A percentile compares a stretch with the other conserved stretches of the same genome.
phyloP scores from a whole-genome alignment of 1,284 basidiomycete species.

The Melampsora medusae region DNA sequence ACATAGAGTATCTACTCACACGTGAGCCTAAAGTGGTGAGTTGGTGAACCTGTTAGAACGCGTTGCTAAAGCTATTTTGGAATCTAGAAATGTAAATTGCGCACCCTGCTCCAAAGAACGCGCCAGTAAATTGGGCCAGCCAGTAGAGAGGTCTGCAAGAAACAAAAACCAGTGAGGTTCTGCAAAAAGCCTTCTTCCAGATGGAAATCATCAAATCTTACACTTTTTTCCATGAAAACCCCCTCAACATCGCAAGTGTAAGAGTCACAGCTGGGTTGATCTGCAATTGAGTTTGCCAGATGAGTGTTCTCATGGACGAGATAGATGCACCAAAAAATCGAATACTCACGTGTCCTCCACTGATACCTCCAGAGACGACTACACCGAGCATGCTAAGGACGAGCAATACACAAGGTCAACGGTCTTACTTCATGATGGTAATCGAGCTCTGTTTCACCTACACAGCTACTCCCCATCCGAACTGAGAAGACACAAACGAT shows the following conservation, averaged over 20 bases:
- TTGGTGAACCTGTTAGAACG: too few relatives aligned
- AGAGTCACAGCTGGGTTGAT: constrained; percentile 40
- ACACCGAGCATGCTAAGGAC: constrained; percentile 28
- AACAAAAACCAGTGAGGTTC: constrained; percentile 95
- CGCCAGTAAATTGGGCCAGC: constrained; percentile 37
- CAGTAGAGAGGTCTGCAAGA: constrained; percentile 50
- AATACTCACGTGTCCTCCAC: constrained; percentile 39
- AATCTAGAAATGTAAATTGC: not conserved
- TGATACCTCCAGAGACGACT: constrained; percentile 29
- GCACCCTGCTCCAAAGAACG: constrained; percentile 29
- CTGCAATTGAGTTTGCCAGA: not conserved
- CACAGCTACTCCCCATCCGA: constrained; percentile 40
- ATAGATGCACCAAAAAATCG: not conserved
- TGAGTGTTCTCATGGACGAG: not conserved
- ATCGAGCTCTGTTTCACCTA: constrained; percentile 1
- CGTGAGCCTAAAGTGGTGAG: not conserved
- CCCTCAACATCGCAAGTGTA: constrained; percentile 29
- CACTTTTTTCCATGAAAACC: constrained; percentile 44
- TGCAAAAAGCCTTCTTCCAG: constrained; percentile 55
- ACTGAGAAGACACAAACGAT: constrained; percentile 6
- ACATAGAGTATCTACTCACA: constrained; percentile 14
- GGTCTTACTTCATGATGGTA: too few relatives aligned
- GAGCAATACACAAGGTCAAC: too few relatives aligned
- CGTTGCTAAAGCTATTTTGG: too few relatives aligned
- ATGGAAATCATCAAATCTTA: not conserved